A percentile compares a stretch with the other conserved stretches of the same genome.
Evolutionary conservation across 331 rosid genomes (phyloP).

Genomic region (Quercus lobata): DNA sequence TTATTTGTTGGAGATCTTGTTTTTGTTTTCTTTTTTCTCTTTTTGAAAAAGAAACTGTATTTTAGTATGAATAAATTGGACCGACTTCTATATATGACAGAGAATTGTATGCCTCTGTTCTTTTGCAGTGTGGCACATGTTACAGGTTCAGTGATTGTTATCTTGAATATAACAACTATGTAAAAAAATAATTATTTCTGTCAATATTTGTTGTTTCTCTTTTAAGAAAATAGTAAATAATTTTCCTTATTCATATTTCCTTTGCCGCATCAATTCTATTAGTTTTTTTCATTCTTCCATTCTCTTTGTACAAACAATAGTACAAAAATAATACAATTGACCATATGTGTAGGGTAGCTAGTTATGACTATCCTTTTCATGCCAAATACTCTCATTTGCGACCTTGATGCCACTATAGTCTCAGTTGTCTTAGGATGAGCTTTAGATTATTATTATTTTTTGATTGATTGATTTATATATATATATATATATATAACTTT

Average conservation of each 20-base stretch:
- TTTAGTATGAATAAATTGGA: constrained; percentile 34
- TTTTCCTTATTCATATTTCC: neutral
- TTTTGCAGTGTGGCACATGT: constrained; percentile 16
- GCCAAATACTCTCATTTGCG: no score
- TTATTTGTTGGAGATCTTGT: constrained; percentile 55
- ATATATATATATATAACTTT: no score
- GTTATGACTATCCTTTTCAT: no score
- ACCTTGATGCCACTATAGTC: no score
- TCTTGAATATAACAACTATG: neutral
- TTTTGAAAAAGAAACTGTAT: constrained; percentile 24
- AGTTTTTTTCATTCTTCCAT: neutral
- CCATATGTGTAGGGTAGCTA: neutral
- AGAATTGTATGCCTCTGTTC: constrained; percentile 17
- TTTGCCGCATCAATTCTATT: neutral
- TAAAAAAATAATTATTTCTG: neutral
- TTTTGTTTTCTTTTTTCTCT: constrained; percentile 15
- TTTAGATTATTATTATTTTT: no score
- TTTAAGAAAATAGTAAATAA: neutral
- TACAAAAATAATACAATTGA: neutral
- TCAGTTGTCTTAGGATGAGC: no score
- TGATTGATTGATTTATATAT: no score
- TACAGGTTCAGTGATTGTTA: neutral
- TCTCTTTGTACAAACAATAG: neutral
- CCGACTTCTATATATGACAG: constrained; percentile 7
- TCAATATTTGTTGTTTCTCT: no score